phyloP scores from a whole-genome alignment of 768 basidiomycete species.

The Russula abietina region DNA sequence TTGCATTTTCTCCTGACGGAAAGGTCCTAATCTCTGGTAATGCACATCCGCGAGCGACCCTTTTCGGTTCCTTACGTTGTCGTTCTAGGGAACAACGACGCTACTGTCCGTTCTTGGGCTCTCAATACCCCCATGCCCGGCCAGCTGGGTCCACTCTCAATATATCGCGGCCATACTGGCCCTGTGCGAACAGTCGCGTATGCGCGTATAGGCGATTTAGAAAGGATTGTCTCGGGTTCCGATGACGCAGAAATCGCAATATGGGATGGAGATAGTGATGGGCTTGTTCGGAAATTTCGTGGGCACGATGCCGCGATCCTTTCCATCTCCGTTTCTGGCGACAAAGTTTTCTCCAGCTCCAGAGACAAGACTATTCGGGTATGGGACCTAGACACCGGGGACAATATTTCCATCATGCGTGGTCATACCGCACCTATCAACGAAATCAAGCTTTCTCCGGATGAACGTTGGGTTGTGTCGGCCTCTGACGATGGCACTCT shows the following conservation, averaged over 20 bases:
- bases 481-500: conserved; percentile 14
- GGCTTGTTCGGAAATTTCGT: not conserved
- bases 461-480: conserved; percentile 7
- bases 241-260: conserved; percentile 1
- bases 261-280: conserved; percentile 7
- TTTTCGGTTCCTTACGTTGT: not conserved
- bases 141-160: not conserved
- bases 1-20: conserved; percentile 9
- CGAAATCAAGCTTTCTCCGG: not conserved
- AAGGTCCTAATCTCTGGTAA: conserved; percentile 12
- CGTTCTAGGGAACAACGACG: conserved; percentile 10
- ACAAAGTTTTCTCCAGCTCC: conserved; percentile 15
- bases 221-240: conserved; percentile 14
- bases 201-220: too few relatives aligned
- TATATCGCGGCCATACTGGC: conserved; percentile 26
- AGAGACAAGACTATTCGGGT: conserved; percentile 17
- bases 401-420: conserved; percentile 28
- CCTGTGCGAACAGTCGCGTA: conserved; percentile 6
- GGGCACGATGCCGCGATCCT: conserved; percentile 1
- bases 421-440: conserved; percentile 24
- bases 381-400: conserved; percentile 10
- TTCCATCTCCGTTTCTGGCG: conserved; percentile 1
- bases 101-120: not conserved
- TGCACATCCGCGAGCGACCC: not conserved
- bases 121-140: too few relatives aligned